These are phyloP conservation scores for Gynochthodes officinalis DNA, from an alignment of 257 asterid genomes.

Conservation along the genomic window DNA sequence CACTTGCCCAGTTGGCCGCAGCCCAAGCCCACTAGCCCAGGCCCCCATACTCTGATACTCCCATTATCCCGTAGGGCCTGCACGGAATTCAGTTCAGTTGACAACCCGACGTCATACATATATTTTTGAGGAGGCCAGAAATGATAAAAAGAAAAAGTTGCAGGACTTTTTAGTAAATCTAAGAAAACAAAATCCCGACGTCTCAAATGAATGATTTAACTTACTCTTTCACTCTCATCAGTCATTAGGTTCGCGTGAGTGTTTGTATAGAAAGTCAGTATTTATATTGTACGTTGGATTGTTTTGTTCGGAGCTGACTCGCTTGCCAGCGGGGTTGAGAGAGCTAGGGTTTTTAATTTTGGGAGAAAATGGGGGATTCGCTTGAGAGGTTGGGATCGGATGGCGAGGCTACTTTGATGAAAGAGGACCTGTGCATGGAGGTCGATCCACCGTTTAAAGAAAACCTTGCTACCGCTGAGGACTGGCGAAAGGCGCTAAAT, in stretches of 20 bases:
- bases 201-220: neutral
- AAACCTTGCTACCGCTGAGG: constrained; percentile 70
- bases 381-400: constrained; percentile 78
- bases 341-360: constrained; percentile 11
- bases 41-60: too few relatives aligned
- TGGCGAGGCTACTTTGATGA: constrained; percentile 61
- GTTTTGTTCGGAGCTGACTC: neutral
- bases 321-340: neutral
- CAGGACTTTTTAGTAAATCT: constrained; percentile 8
- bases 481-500: constrained; percentile 86
- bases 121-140: too few relatives aligned
- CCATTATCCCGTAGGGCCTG: too few relatives aligned
- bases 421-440: constrained; percentile 86
- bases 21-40: too few relatives aligned
- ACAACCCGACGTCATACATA: too few relatives aligned
- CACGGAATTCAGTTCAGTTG: too few relatives aligned
- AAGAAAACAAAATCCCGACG: neutral
- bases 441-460: constrained; percentile 82
- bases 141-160: too few relatives aligned
- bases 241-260: too few relatives aligned
- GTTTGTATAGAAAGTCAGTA: neutral
- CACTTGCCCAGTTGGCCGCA: too few relatives aligned
- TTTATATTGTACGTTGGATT: neutral
- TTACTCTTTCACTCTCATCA: neutral
- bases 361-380: constrained; percentile 24